Evolutionary conservation across 2,329 filamentous ascomycete species (phyloP), one percentile per base, ranked within the genome.

Genomic region (Mycosphaerella sp.): DNA sequence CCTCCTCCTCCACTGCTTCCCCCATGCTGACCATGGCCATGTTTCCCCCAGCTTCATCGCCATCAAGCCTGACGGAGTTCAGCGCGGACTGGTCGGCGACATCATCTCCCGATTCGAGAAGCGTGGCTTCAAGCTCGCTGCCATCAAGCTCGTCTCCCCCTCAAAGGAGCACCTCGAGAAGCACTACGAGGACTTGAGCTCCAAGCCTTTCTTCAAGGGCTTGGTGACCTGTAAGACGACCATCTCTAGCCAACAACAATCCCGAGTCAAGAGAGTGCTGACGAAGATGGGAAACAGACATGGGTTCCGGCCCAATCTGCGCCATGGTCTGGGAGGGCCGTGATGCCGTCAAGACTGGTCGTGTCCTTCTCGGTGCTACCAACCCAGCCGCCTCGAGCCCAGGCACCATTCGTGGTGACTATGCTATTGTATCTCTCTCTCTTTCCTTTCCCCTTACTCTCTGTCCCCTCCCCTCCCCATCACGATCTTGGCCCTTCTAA

Each of bases 241-340:
- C 28, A 6, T 30, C 18, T 40, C 56, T 37, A 41, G 42, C n/a
- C 44, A 25, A 25, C 21, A 25, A 25, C 21, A 25, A 25, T 6
- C 6, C 21, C 21, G 44, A 37, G 16, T 4, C 10, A 35, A 37
- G 28, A 48, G 40, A 46, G 34, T 25, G 32, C 17, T 45, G 13
- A 53, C 44, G 49, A 27, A 37, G 1, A 52, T 57, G 62, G 59
- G 69, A 55, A 59, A 45, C 25, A 57, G 89, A 97, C 84, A 98
- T 97, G 93, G 79, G 83, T 74, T 90, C 85, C 74, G 93, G 93
- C 73, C 93, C 93, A 73, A 91, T 98, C 79, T 86, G 82, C 80
- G 93, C 93, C 79, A 98, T 97, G 91, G 86, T 98, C 77, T 98
- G 93, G 93, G 90, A 98, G 78, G 93, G 93, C 72, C 87, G 87